Base-by-base conservation (phyloP, 2,329 filamentous ascomycete species). In the Monosporascus sp. region DNA sequence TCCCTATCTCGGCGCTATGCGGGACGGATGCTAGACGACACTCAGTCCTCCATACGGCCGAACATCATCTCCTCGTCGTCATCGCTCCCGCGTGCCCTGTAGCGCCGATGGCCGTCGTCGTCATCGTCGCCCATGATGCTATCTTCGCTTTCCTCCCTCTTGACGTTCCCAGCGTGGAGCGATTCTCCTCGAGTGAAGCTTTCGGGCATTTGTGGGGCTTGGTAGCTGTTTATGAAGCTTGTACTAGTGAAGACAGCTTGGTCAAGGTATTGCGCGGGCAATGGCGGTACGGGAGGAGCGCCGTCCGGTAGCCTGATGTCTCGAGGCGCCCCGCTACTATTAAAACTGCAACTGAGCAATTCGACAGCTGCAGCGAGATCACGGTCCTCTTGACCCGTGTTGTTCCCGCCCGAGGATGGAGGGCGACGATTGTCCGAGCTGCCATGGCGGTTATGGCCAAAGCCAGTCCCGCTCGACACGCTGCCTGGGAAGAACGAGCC, bases 21-120 rank as follows among this genome's bases (percentile, higher is more conserved):
- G 24, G 51, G 22, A 35, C 43, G 43, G 37, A 44, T 37, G 17
- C 43, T 18, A 38, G 43, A 25, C 48, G 52, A 52, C 41, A 57
- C 58, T 74, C 78, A 94, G 71, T 96, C 90, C 73, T 99, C 94
- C 93, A 97, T 97, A 61, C 84, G 84, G 53, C 92, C 92, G 76
- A 99, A 99, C 64, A 97, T 88, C 66, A 92, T 92, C 60, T 97
- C 92, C 60, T 97, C 93, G 58, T 96, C 91, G 63, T 96, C 92
- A 63, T 95, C 89, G 69, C 85, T 87, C 57, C 64, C 65, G 46
- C 87, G 82, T 49, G 82, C 81, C 52, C 82, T 80, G 48, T 77
- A 81, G 52, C 74, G 78, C 61, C 75, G 73, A 24, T 46, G 43
- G 25, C 24, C 22, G 55, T 77, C 77, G 54, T 85, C 82, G 56